Evolutionary conservation across 2,329 filamentous ascomycete species (phyloP).

Genomic region (Aschersonia sp.): DNA sequence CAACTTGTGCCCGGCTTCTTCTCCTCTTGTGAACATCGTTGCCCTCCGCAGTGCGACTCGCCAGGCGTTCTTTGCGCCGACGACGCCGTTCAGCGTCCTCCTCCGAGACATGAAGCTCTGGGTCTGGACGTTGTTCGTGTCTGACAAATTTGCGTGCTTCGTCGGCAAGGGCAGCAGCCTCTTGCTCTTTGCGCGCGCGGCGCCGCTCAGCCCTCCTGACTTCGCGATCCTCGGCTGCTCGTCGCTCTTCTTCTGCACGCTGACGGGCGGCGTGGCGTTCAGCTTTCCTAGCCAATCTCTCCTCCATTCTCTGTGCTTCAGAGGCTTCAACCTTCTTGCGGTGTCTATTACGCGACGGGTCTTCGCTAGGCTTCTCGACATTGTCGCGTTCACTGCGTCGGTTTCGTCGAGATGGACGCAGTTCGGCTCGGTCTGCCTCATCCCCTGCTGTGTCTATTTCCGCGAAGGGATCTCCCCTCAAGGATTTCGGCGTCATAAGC

Average conservation of each 20-base stretch:
- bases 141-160: slow-evolving; percentile 30
- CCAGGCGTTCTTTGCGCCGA: slow-evolving; percentile 36
- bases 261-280: slow-evolving; percentile 35
- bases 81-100: slow-evolving; percentile 41
- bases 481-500: slow-evolving; percentile 31
- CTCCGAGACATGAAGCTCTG: slow-evolving; percentile 22
- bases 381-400: slow-evolving; percentile 37
- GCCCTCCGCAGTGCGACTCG: slow-evolving; percentile 25
- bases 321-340: slow-evolving; percentile 42
- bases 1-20: slow-evolving; percentile 24
- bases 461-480: slow-evolving; percentile 29
- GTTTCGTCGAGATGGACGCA: slow-evolving; percentile 47
- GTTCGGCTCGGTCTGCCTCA: slow-evolving; percentile 46
- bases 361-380: slow-evolving; percentile 22
- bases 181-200: slow-evolving; percentile 31
- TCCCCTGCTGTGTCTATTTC: slow-evolving; percentile 33
- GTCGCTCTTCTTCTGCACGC: slow-evolving; percentile 34
- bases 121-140: slow-evolving; percentile 34
- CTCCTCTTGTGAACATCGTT: slow-evolving; percentile 17
- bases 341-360: slow-evolving; percentile 40
- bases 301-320: slow-evolving; percentile 36
- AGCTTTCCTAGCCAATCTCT: slow-evolving; percentile 43
- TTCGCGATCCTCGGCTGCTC: slow-evolving; percentile 32
- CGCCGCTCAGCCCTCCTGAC: slow-evolving; percentile 35
- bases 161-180: slow-evolving; percentile 26